Evolutionary conservation across 768 basidiomycete species (phyloP).

Genomic region (Suillus sp.): DNA sequence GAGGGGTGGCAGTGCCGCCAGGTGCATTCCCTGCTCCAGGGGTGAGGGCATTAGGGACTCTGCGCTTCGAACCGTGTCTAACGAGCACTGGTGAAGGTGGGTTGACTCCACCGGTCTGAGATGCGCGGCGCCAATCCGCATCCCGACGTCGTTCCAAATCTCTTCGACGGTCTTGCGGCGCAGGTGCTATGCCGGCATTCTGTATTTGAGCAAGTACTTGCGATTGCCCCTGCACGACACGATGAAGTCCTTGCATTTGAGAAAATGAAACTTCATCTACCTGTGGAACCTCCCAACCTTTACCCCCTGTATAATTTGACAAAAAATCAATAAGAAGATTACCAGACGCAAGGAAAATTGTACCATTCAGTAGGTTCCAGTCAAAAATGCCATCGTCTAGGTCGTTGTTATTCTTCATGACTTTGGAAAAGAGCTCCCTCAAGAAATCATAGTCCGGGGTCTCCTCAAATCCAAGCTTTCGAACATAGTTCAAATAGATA

Average conservation of each 20-base stretch:
- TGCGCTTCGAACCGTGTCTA: constrained; percentile 73
- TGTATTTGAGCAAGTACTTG: constrained; percentile 69
- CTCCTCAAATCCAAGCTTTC: constrained; percentile 98
- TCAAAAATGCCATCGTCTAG: constrained; percentile 93
- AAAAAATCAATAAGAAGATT: constrained; percentile 8
- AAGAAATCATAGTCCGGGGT: constrained; percentile 99
- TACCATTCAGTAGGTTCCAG: constrained; percentile 92
- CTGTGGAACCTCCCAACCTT: constrained; percentile 89
- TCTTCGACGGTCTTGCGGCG: constrained; percentile 57
- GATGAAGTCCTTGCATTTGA: constrained; percentile 15
- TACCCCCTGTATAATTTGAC: constrained; percentile 57
- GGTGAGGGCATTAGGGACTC: constrained; percentile 59
- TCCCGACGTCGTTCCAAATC: constrained; percentile 55
- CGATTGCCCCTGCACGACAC: constrained; percentile 52
- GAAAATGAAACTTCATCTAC: constrained; percentile 44
- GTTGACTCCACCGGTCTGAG: constrained; percentile 55
- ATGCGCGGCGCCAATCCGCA: constrained; percentile 63
- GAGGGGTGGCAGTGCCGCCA: constrained; percentile 61
- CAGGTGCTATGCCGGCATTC: constrained; percentile 47
- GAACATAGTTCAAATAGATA: constrained; percentile 98
- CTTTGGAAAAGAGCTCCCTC: constrained; percentile 91
- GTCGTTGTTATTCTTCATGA: constrained; percentile 89
- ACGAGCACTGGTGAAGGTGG: constrained; percentile 78
- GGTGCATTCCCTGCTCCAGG: constrained; percentile 51
- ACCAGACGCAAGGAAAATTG: constrained; percentile 17